Evolutionary conservation across 169 alveolate genomes (phyloP).

Genomic region (Eimeria necatrix): DNA sequence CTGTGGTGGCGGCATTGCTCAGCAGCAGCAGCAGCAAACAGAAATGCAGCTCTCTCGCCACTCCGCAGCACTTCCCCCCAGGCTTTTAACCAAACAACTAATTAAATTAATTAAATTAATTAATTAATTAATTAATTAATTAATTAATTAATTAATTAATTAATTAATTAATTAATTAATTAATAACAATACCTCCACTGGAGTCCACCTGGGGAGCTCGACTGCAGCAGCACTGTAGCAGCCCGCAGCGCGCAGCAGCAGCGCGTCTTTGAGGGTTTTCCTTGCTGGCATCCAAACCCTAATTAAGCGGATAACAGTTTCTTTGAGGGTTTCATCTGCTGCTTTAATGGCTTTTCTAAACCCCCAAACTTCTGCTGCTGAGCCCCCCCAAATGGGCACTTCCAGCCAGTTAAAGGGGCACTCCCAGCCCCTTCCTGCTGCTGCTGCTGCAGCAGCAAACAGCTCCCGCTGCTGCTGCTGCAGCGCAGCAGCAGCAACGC

Average conservation of each 20-base stretch:
- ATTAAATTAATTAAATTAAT: too few species aligned
- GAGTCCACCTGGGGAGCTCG: background rate
- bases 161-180: too few species aligned
- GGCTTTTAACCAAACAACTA: background rate
- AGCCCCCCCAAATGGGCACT: slow-evolving; percentile 22
- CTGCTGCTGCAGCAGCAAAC: background rate
- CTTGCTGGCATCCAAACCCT: slow-evolving; percentile 86
- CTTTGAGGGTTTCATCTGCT: slow-evolving; percentile 87
- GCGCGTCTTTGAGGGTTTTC: slow-evolving; percentile 81
- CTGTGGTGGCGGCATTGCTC: too few species aligned
- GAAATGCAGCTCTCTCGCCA: background rate
- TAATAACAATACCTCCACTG: background rate
- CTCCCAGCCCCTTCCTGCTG: background rate
- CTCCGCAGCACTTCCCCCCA: background rate
- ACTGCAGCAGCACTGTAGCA: slow-evolving; percentile 43
- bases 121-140: too few species aligned
- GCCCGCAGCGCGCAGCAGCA: slow-evolving; percentile 83
- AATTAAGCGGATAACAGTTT: slow-evolving; percentile 77
- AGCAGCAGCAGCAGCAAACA: too few species aligned
- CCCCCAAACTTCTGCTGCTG: background rate
- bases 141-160: too few species aligned
- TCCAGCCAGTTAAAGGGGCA: background rate
- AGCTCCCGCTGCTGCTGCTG: background rate
- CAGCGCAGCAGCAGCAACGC: slow-evolving; percentile 80
- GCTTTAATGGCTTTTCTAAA: slow-evolving; percentile 88